Base-by-base conservation (phyloP, 306 rosid species). In the Parietaria judaica region DNA sequence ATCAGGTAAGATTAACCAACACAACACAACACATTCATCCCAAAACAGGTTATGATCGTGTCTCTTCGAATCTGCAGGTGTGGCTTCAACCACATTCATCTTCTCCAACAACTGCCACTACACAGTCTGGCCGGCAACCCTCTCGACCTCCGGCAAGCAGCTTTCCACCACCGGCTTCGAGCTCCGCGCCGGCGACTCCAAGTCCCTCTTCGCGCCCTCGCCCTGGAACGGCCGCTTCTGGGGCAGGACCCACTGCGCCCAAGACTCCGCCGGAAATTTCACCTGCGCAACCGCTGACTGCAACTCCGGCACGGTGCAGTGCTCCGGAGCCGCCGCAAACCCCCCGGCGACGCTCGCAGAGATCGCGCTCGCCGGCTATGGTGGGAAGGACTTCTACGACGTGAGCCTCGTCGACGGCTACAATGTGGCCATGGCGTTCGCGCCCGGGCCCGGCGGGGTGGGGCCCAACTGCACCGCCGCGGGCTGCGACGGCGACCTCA, bases 81-180 rank as follows among this genome's bases (percentile, higher is more conserved):
- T n/a, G n/a, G n/a, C n/a, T n/a, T n/a, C n/a, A n/a, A n/a, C n/a
- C n/a, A n/a, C n/a, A n/a, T n/a, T n/a, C n/a, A n/a, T n/a, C n/a
- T n/a, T n/a, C n/a, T n/a, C n/a, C n/a, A 87, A 80, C 70, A 82
- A 65, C 3, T 82, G 95, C 61, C 3, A 31, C 8, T 69, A 53
- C 67, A 71, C 82, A 0, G 72, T 84, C 34, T 87, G 95, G 95
- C 89, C 89, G 3, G 92, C 69, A 63, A 77, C 83, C 58, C 60
- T 84, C 16, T 77, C 86, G 3, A 76, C 78, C 39, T 71, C 16
- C 3, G 71, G 74, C 37, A 74, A 59, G 0, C 89, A 82, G 10
- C 16, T 80, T 6, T 61, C 86, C 11, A 56, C 47, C 54, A 63
- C 74, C 1, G 79, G 76, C 43, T 78, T 70, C 4, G 61, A 70